These are phyloP conservation scores for grape (Vitis vinifera) DNA, from an alignment of 164 flowering plant genomes.

Conservation along the genomic window DNA sequence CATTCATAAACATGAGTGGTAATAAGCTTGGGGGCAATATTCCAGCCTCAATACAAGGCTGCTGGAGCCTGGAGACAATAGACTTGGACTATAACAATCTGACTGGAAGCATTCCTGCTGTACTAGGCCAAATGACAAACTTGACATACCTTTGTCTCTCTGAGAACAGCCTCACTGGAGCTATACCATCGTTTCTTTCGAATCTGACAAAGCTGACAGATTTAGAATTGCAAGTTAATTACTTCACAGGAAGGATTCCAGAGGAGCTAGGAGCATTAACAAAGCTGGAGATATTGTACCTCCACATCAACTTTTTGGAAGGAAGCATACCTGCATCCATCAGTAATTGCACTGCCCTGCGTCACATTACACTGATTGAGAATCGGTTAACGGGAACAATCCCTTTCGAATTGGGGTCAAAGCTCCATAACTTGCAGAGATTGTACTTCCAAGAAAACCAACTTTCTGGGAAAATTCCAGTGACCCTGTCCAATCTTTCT, in stretches of 20 bases:
- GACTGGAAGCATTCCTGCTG: conserved; percentile 19
- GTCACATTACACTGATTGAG: not conserved
- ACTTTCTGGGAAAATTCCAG: conserved; percentile 11
- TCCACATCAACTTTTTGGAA: conserved; percentile 7
- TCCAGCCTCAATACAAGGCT: no score
- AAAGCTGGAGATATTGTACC: conserved; percentile 16
- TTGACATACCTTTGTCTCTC: conserved; percentile 9
- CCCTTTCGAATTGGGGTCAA: conserved; percentile 15
- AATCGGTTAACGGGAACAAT: conserved; percentile 14
- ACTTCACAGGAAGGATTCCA: conserved; percentile 17
- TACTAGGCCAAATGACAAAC: conserved; percentile 11
- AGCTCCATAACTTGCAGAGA: conserved; percentile 14
- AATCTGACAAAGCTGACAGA: conserved; percentile 11
- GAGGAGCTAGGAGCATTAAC: conserved; percentile 6
- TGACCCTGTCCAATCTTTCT: conserved; percentile 4
- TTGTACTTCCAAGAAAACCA: conserved; percentile 3
- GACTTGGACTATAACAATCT: not conserved
- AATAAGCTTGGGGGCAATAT: not conserved
- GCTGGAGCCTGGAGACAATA: not conserved
- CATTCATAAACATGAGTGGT: not conserved
- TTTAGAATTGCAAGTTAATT: not conserved
- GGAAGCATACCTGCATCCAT: conserved; percentile 17
- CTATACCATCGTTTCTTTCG: conserved; percentile 3
- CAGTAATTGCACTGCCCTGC: conserved; percentile 12
- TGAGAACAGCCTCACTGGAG: conserved; percentile 8